Evolutionary conservation across 345 rosid species (phyloP), one percentile per base, ranked within the genome.

Genomic region (Garcia nutans): DNA sequence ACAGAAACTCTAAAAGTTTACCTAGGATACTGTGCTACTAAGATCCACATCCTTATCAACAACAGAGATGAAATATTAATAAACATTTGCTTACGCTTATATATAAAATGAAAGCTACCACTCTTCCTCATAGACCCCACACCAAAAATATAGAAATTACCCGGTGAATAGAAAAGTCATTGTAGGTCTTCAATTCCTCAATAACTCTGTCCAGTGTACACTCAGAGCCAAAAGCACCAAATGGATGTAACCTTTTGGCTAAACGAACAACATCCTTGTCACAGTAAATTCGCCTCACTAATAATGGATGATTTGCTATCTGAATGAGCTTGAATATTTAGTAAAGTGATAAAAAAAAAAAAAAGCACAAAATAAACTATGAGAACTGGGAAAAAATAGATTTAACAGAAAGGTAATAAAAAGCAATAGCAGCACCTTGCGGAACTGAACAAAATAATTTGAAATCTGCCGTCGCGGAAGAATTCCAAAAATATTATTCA

Each of bases 271-370:
- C 90, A 76, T 93, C 99, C 58, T 86, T 89, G 41, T 93, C 93
- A 24, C 78, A 84, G 84, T 92, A 96, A 75, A 93, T 85, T 77
- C 92, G 86, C 88, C 99, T 88, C 76, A 93, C 92, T 77, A 93
- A 81, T 75, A 96, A 92, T 63, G 98, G 99, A 87, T 96, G 99
- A 81, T 96, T 96, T 82, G 98, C 97, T 82, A 96, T 96, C 99
- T 93, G 77, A 76, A 47, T 49, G 64, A 71, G 75, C 56, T 62
- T 24, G 42, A 44, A 66, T 69, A 56, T 50, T 22, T 45, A 52
- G 42, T 28, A 11, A 55, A 57, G 20, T 26, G n/a, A 50, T 41
- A 41, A 57, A 59, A 54, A 59, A 54, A 47, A 59, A n/a, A 24
- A 19, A 71, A 24, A 19, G 24, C 42, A 57, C 15, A n/a, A 24